Conservation (phyloP, 2,329 filamentous ascomycete species). For the Colletotrichum liaoningense region DNA sequence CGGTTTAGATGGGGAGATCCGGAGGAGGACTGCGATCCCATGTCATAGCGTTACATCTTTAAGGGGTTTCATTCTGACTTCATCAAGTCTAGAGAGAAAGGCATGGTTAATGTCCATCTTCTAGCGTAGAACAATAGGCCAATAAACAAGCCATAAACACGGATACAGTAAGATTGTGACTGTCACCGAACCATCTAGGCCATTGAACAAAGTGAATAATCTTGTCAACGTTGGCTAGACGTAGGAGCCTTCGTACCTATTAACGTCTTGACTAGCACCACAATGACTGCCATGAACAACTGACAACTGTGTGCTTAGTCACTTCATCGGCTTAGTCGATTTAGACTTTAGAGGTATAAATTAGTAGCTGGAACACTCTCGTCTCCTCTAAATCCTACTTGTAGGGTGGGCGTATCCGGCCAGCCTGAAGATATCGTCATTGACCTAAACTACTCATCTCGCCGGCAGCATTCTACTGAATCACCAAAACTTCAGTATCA, state of each 20-base stretch:
- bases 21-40: neutral
- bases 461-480: no score
- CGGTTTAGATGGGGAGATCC: neutral
- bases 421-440: no score
- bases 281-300: neutral
- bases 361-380: neutral
- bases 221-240: neutral
- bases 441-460: no score
- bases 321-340: neutral
- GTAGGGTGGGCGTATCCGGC: neutral
- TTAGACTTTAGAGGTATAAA: neutral
- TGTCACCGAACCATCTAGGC: neutral
- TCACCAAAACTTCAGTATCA: no score
- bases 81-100: neutral
- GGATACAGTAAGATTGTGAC: neutral
- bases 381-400: neutral
- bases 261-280: neutral
- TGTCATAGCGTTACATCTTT: slow-evolving; percentile 2
- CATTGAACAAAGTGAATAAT: neutral
- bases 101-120: neutral
- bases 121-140: neutral
- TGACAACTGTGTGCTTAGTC: neutral
- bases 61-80: neutral
- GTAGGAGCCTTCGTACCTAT: neutral
- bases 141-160: neutral